phyloP scores from a whole-genome alignment of 179 eudicot genomes.

The Vitellaria paradoxa region DNA sequence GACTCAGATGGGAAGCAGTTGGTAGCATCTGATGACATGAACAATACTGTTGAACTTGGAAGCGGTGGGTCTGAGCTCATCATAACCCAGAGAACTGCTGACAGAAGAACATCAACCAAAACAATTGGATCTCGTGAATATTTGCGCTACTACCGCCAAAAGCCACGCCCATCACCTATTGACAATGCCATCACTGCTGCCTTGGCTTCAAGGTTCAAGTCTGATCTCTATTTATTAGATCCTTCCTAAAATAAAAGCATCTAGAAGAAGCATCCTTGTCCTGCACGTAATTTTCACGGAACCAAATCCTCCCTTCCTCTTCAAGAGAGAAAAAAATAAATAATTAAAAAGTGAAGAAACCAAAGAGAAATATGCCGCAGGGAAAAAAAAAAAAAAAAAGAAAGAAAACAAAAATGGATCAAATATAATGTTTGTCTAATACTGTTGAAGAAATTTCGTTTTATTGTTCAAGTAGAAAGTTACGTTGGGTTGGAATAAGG shows the following conservation, averaged over 20 bases:
- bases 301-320: neutral
- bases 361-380: too few species aligned
- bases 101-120: constrained; percentile 48
- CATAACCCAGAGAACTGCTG: constrained; percentile 51
- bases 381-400: neutral
- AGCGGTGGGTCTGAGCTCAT: constrained; percentile 84
- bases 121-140: constrained; percentile 86
- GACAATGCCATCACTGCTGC: constrained; percentile 53
- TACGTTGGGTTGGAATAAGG: too few species aligned
- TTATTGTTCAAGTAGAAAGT: too few species aligned
- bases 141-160: constrained; percentile 86
- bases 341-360: too few species aligned
- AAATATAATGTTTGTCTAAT: too few species aligned
- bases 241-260: neutral
- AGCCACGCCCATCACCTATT: constrained; percentile 75
- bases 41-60: constrained; percentile 62
- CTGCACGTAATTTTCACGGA: neutral
- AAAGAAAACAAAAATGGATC: neutral
- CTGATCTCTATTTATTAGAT: neutral
- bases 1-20: constrained; percentile 77
- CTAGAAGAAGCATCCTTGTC: constrained; percentile 1
- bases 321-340: neutral
- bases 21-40: constrained; percentile 44
- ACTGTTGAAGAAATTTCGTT: too few species aligned
- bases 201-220: constrained; percentile 71